phyloP scores from a whole-genome alignment of 768 basidiomycete species.

The Rhodotorula paludigena region DNA sequence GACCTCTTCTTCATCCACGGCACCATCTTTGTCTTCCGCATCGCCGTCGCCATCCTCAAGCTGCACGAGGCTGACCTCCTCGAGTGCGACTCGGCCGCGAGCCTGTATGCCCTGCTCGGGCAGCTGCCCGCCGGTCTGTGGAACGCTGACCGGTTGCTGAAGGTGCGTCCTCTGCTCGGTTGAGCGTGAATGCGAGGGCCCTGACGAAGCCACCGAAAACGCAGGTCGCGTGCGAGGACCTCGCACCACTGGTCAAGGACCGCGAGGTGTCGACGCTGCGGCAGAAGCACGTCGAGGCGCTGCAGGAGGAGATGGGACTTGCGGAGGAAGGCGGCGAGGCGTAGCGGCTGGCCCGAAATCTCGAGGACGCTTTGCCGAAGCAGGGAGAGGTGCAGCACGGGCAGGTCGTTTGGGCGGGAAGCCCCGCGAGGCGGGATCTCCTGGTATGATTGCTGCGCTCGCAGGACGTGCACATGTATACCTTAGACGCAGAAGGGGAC shows the following conservation, averaged over 20 bases:
- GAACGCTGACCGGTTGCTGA: slow-evolving; percentile 82
- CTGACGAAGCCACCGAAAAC: too few species aligned
- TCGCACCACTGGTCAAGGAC: slow-evolving; percentile 29
- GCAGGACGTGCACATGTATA: too few species aligned
- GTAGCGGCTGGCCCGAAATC: too few species aligned
- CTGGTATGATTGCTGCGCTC: too few species aligned
- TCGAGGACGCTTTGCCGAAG: too few species aligned
- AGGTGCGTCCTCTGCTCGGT: slow-evolving; percentile 55
- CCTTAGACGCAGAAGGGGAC: too few species aligned
- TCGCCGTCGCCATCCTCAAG: slow-evolving; percentile 79
- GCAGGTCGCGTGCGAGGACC: slow-evolving; percentile 36
- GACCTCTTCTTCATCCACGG: slow-evolving; percentile 92
- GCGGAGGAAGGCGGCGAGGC: not conserved
- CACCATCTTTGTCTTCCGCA: slow-evolving; percentile 80
- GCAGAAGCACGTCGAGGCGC: slow-evolving; percentile 22
- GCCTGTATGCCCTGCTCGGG: slow-evolving; percentile 82
- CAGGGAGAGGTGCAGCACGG: too few species aligned
- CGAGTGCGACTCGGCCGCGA: slow-evolving; percentile 74
- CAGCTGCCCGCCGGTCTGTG: slow-evolving; percentile 88
- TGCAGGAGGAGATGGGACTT: slow-evolving; percentile 14
- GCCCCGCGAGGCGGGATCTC: too few species aligned
- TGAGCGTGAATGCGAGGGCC: not conserved
- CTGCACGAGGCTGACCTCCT: slow-evolving; percentile 77
- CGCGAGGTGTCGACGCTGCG: slow-evolving; percentile 19
- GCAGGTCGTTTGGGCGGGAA: too few species aligned